phyloP scores from a whole-genome alignment of 176 grass and related monocot genomes.

The Tuctoria greenei region DNA sequence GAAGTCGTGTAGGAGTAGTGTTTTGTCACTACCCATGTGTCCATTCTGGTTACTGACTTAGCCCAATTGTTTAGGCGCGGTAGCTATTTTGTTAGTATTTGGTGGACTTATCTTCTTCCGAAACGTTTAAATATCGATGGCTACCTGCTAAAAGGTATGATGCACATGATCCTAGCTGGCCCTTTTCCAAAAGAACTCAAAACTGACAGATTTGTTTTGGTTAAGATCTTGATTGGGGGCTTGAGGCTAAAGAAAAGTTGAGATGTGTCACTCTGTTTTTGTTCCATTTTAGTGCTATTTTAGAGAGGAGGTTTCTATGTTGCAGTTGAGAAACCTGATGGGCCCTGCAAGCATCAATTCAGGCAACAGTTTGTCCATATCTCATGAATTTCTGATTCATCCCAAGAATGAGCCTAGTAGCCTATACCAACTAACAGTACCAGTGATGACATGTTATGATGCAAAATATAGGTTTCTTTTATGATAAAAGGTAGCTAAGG shows the following conservation, averaged over 20 bases:
- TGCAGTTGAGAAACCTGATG: constrained; percentile 36
- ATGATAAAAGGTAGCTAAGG: not conserved
- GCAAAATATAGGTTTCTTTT: constrained; percentile 10
- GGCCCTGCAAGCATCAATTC: constrained; percentile 24
- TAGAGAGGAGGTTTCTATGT: constrained; percentile 22
- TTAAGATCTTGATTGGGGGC: not conserved
- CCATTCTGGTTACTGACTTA: constrained; percentile 23
- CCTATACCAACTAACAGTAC: constrained; percentile 5
- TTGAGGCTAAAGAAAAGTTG: constrained; percentile 43
- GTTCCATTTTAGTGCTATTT: constrained; percentile 20
- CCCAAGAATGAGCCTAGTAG: constrained; percentile 25
- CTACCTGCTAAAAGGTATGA: constrained; percentile 31
- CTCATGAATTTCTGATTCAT: constrained; percentile 26
- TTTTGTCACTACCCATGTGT: constrained; percentile 27
- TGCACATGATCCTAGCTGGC: constrained; percentile 40
- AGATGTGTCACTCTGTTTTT: constrained; percentile 43
- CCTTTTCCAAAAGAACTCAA: constrained; percentile 15
- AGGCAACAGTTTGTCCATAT: constrained; percentile 41
- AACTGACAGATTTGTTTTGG: not conserved
- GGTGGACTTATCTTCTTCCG: constrained; percentile 34
- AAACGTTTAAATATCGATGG: constrained; percentile 30
- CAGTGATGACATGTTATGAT: constrained; percentile 14
- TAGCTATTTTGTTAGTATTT: constrained; percentile 33
- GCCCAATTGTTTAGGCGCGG: constrained; percentile 22
- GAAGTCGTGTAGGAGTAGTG: constrained; percentile 20